Evolutionary conservation across 1,139 yeast genomes (phyloP), one percentile per base, ranked within the genome.

Genomic region (Kurtzmaniella quercitrusa): DNA sequence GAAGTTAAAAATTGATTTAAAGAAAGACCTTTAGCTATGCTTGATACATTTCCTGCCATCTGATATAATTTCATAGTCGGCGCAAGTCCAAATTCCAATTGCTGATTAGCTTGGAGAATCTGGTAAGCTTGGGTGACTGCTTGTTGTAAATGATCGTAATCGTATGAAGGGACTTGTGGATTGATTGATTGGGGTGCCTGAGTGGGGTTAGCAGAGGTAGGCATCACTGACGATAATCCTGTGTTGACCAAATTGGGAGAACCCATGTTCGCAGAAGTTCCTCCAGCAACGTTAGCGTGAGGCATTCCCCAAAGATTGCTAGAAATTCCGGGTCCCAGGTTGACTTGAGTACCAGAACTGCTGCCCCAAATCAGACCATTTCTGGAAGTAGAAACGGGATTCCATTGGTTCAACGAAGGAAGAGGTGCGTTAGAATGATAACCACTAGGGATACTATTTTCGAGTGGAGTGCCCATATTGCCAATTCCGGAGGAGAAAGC

Each of bases 1-100:
- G 68, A 63, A n/a, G 56, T 53, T 36, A 72, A 57, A 47, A 76
- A 76, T 47, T 72, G 77, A 40, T 68, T 70, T 48, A 74, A 54
- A 1, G 72, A 64, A 40, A 77, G 55, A 14, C 42, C 47, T 2
- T 55, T 48, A 18, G 21, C 11, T 43, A 57, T 55, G 5, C 60
- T 60, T 43, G 68, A 46, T 3, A 70, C 41, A 6, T 48, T 47
- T 45, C 61, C 59, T 11, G 71, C 62, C 18, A 61, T 52, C 49
- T 66, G 72, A 51, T 56, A 71, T 36, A 72, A 54, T 38, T 56
- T 59, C 40, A 53, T 47, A 37, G 65, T 55, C 9, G 72, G 69
- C 1, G 71, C 74, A 30, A 63, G 57, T 0, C 74, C 76, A 51
- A 61, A 68, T 45, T 65, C 71, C 14, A 68, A 56, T 48, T 66